phyloP scores from a whole-genome alignment of 352 stramenopile species.

The Phytophthora multivora region DNA sequence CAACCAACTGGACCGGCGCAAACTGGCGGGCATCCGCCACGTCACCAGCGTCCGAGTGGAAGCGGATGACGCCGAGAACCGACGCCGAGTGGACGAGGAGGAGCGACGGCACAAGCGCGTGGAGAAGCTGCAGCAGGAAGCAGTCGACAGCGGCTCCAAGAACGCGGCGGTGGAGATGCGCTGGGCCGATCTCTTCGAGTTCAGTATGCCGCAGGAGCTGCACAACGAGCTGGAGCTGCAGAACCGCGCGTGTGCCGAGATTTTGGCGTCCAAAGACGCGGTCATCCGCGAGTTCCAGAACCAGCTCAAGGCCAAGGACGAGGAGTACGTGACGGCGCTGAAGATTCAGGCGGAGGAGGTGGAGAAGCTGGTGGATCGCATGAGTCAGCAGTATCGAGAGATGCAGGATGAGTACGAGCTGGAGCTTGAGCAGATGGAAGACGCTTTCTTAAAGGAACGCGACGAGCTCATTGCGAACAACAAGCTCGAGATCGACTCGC shows the following conservation, averaged over 20 bases:
- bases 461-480: conserved; percentile 90
- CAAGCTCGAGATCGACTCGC: conserved; percentile 90
- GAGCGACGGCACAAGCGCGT: conserved; percentile 85
- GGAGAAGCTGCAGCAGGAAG: conserved; percentile 91
- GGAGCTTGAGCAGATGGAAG: conserved; percentile 93
- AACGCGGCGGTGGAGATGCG: conserved; percentile 95
- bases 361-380: conserved; percentile 88
- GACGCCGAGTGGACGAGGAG: conserved; percentile 91
- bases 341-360: conserved; percentile 92
- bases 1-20: conserved; percentile 77
- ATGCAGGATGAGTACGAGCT: conserved; percentile 94
- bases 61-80: conserved; percentile 90
- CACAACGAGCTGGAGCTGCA: conserved; percentile 90
- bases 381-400: conserved; percentile 93
- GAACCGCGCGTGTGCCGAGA: conserved; percentile 86
- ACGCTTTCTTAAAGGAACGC: conserved; percentile 92
- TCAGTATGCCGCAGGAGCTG: conserved; percentile 94
- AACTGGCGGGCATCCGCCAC: conserved; percentile 83
- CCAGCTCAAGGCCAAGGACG: conserved; percentile 94
- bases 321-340: conserved; percentile 94
- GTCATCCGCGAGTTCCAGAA: conserved; percentile 91
- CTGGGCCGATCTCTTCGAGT: conserved; percentile 91
- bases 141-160: conserved; percentile 86
- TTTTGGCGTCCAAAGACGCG: conserved; percentile 90
- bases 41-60: conserved; percentile 92